Base-by-base conservation (phyloP, 1,284 basidiomycete species). In the Fomitiporia mediterranea region DNA sequence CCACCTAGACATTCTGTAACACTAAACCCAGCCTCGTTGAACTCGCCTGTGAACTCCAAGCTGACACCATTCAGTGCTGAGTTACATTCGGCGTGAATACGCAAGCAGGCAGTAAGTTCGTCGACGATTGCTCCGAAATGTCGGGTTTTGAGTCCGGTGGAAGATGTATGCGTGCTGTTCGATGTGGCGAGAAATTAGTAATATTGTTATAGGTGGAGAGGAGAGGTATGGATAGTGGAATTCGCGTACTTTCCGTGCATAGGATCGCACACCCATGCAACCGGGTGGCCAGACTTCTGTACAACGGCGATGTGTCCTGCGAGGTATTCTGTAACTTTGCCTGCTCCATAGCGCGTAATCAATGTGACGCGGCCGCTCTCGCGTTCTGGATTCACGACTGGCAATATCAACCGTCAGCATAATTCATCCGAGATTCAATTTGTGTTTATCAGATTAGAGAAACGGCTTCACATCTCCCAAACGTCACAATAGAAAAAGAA, bases 21-120 rank as follows among this genome's bases (percentile, higher is more conserved):
- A 61, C 90, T 93, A 71, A 89, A 94, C 1, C 95, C 95, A 55
- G 95, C 86, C 7, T 92, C 89, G 61, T 92, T 93, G 53, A 97
- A 76, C 69, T 99, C 96, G 15, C 95, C 96, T 0, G 96, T 99
- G 67, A 99, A 88, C 72, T 99, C 96, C 40, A 99, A 83, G 68
- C 93, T 94, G 19, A 98, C 89, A n/a, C 96, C 96, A n/a, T 88
- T 89, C 1, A 98, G 77, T 35, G 85, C 81, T 4, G 91, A 94
- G 15, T 75, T 74, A 61, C 80, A 80, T 40, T 78, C 73, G 4
- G 80, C 71, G 68, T 98, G 95, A 59, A 98, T 93, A 21, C 81
- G 78, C 61, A 98, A 79, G 57, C 87, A 91, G 1, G 86, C 75
- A 0, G 86, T 88, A 39, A 99, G 80, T 70, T 99, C 96, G 53